Percentiles rank a stretch among this genome's conserved stretches.
These are phyloP conservation scores for Fragaria ananassa DNA, from an alignment of 306 rosid species.

Conservation along the genomic window DNA sequence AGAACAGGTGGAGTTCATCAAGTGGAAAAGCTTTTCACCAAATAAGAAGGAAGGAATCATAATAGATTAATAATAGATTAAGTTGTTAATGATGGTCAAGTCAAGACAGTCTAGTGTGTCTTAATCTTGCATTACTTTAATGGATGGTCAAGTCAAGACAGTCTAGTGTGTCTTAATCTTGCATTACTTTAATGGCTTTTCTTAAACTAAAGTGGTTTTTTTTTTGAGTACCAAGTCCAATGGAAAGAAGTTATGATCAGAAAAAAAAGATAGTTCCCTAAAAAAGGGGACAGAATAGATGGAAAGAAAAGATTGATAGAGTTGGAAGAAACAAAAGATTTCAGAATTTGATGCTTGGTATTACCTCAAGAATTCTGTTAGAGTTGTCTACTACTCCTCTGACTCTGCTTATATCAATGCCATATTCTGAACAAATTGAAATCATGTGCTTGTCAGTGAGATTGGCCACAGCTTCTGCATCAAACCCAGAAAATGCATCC, in stretches of 20 bases:
- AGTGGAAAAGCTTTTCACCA: slow-evolving; percentile 32
- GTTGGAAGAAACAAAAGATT: not conserved
- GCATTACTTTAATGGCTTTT: slow-evolving; percentile 7
- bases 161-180: not conserved
- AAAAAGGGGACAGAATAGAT: slow-evolving; percentile 28
- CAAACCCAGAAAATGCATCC: slow-evolving; percentile 83
- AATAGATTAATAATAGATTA: slow-evolving; percentile 9
- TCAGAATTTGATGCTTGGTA: slow-evolving; percentile 4
- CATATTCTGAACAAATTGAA: slow-evolving; percentile 60
- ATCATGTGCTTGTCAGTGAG: slow-evolving; percentile 84
- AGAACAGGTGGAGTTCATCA: slow-evolving; percentile 36
- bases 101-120: not conserved
- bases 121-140: slow-evolving; percentile 2
- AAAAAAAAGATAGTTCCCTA: slow-evolving; percentile 12
- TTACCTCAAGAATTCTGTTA: slow-evolving; percentile 76
- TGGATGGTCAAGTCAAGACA: not conserved
- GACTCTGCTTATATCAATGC: slow-evolving; percentile 81
- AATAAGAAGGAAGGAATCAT: slow-evolving; percentile 14
- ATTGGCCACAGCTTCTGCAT: slow-evolving; percentile 68
- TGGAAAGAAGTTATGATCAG: slow-evolving; percentile 24
- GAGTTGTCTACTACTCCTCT: slow-evolving; percentile 95
- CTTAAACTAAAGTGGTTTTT: slow-evolving; percentile 22
- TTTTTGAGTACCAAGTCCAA: slow-evolving; percentile 26
- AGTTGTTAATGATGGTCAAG: slow-evolving; percentile 19
- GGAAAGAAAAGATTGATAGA: slow-evolving; percentile 26